A percentile compares a stretch with the other conserved stretches of the same genome.
Evolutionary conservation across 257 asterid species (phyloP).

Genomic region (Phtheirospermum japonicum): DNA sequence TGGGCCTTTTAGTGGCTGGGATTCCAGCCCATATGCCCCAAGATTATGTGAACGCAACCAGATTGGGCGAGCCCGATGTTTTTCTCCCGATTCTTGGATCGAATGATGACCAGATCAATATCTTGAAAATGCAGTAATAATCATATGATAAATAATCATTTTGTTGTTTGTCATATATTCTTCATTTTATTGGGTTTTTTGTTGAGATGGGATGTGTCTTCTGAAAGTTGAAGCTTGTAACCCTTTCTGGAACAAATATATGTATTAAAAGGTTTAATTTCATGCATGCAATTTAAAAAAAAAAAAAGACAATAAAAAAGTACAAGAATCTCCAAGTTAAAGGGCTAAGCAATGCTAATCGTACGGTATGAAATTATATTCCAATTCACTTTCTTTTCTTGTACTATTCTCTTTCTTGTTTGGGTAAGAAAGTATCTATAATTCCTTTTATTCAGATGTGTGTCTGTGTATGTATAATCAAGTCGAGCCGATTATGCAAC

Average conservation of each 20-base stretch:
- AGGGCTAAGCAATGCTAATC: slow-evolving; percentile 25
- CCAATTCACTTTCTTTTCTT: slow-evolving; percentile 14
- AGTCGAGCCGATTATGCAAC: background rate
- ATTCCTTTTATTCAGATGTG: background rate
- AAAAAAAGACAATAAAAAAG: too few species aligned
- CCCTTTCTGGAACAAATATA: background rate
- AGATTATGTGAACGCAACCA: slow-evolving; percentile 46
- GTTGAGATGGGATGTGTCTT: too few species aligned
- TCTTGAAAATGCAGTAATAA: background rate
- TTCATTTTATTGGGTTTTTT: too few species aligned
- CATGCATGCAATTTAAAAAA: too few species aligned
- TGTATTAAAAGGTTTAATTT: too few species aligned
- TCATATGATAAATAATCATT: too few species aligned
- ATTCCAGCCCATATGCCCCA: slow-evolving; percentile 43
- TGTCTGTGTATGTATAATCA: background rate
- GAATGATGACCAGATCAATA: background rate
- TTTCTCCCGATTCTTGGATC: background rate
- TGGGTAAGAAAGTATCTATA: background rate
- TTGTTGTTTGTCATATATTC: too few species aligned
- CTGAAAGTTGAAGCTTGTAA: too few species aligned
- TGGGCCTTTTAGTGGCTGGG: slow-evolving; percentile 39
- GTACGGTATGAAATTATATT: slow-evolving; percentile 26
- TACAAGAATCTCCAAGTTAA: slow-evolving; percentile 29
- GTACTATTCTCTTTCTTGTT: background rate
- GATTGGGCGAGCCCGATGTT: slow-evolving; percentile 34